Evolutionary conservation across 108 stramenopile genomes (phyloP), one percentile per base, ranked within the genome.

Genomic region (Stephanodiscus minutulus): DNA sequence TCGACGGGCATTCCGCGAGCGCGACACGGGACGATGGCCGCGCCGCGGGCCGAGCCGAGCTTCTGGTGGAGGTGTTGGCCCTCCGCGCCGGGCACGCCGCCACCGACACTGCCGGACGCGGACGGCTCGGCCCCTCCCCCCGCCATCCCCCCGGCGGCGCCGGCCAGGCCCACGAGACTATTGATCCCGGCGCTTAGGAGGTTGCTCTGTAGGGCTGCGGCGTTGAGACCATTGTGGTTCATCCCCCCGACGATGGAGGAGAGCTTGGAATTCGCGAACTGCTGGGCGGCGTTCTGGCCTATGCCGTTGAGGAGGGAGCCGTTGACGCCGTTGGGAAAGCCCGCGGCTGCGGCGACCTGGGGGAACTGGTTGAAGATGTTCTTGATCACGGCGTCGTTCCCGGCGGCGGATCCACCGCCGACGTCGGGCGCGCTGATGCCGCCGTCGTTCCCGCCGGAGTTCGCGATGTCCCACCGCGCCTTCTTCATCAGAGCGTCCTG

Each of bases 1-100:
- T 85, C 78, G 44, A 64, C 73, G 22, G 84, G 72, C 68, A 85
- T 73, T 7, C 84, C 84, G 12, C 84, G 66, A 12, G 84, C 84
- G 44, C 81, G 63, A 59, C 84, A 85, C 9, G 82, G 82, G 9
- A 85, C 64, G 25, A 79, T 74, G 43, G 74, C 50, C 25, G 78
- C 69, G 9, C 78, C 73, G 22, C 36, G 66, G n/a, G 69, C 6
- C 28, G 37, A 13, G 0, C 48, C 70, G 21, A 63, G 68, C 25
- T 76, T 61, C 15, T 33, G 33, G 7, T 20, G 20, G 17, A 37
- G 2, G 35, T 1, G 0, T 22, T n/a, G 20, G 12, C 18, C 25
- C 13, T 28, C 31, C 8, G 27, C 44, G 3, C 5, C 18, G 21
- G 36, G 6, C 35, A 2, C 44, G 62, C 36, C 10, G 39, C 12